Percentiles rank a stretch among this genome's conserved stretches.
Conservation (phyloP, 805 yeast genomes). For the Starmera amethionina region DNA sequence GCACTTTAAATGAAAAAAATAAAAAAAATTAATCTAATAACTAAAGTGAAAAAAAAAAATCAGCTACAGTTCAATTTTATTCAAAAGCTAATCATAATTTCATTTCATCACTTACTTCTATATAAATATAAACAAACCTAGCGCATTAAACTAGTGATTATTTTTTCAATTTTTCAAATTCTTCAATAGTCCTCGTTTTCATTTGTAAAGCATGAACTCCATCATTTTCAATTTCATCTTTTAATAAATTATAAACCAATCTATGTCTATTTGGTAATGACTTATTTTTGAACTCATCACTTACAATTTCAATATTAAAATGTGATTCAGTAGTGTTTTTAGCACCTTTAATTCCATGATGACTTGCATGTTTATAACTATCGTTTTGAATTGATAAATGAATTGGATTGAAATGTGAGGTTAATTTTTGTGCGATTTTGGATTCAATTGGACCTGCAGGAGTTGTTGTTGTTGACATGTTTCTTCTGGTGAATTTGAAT, state of each 20-base stretch:
- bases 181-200: slow-evolving; percentile 66
- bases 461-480: slow-evolving; percentile 10
- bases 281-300: slow-evolving; percentile 57
- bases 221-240: slow-evolving; percentile 57
- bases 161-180: slow-evolving; percentile 22
- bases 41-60: too few species aligned
- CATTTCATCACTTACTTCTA: neutral
- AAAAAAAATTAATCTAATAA: too few species aligned
- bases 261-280: slow-evolving; percentile 71
- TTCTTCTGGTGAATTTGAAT: slow-evolving; percentile 3
- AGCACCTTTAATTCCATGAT: slow-evolving; percentile 71
- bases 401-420: slow-evolving; percentile 26
- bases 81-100: too few species aligned
- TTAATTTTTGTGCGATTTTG: slow-evolving; percentile 12
- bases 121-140: neutral
- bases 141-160: neutral
- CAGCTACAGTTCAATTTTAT: too few species aligned
- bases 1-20: too few species aligned
- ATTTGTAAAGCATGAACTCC: slow-evolving; percentile 88
- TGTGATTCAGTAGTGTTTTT: slow-evolving; percentile 71
- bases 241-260: slow-evolving; percentile 54
- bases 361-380: slow-evolving; percentile 82
- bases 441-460: slow-evolving; percentile 15
- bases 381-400: slow-evolving; percentile 58
- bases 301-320: slow-evolving; percentile 64